A percentile compares a stretch with the other conserved stretches of the same genome.
These are phyloP conservation scores for Cenchrus americanus DNA, from an alignment of 176 grass and related monocot species.

Conservation along the genomic window DNA sequence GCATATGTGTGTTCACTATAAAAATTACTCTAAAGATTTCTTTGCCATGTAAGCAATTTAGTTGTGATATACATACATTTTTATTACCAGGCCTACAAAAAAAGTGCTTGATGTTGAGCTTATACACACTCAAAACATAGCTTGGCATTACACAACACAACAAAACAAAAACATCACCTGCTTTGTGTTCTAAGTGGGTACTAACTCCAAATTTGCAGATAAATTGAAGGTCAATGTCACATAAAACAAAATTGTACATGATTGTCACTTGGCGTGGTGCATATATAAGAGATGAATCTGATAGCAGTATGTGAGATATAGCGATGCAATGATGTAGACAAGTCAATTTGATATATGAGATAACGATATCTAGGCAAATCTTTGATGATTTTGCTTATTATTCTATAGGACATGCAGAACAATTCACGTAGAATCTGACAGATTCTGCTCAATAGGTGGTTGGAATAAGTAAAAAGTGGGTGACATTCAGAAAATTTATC, in stretches of 20 bases:
- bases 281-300: neutral
- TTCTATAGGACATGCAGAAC: neutral
- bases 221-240: slow-evolving; percentile 70
- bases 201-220: slow-evolving; percentile 69
- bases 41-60: neutral
- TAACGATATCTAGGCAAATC: neutral
- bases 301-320: neutral
- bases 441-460: neutral
- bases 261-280: neutral
- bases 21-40: neutral
- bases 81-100: neutral
- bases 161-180: slow-evolving; percentile 57
- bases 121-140: neutral
- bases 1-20: neutral
- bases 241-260: slow-evolving; percentile 45
- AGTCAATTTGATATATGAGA: neutral
- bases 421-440: neutral
- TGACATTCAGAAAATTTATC: neutral
- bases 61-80: neutral
- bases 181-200: slow-evolving; percentile 95
- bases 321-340: neutral
- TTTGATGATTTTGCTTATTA: neutral
- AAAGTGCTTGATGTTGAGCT: neutral
- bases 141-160: neutral
- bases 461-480: neutral